A percentile compares a stretch with the other conserved stretches of the same genome.
Evolutionary conservation across 2,329 filamentous ascomycete genomes (phyloP).

Genomic region (Neospermospora avenae): DNA sequence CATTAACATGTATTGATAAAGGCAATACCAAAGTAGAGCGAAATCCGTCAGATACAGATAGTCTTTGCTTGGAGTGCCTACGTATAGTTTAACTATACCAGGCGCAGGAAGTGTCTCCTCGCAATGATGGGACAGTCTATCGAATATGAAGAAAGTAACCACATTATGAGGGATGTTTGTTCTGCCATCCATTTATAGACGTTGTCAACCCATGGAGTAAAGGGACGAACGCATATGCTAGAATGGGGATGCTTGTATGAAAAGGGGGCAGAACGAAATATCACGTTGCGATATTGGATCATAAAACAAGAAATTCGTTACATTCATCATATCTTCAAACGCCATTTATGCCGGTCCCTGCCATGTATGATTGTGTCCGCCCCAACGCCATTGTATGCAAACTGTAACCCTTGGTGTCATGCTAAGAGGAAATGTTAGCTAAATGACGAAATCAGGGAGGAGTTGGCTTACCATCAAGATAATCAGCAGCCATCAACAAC

Average conservation of each 20-base stretch:
- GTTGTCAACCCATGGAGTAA: conserved; percentile 31
- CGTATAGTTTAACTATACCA: background rate
- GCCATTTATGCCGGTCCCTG: background rate
- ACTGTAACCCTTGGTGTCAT: conserved; percentile 6
- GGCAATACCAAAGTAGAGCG: background rate
- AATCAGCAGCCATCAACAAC: conserved; percentile 74
- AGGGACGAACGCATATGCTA: conserved; percentile 38
- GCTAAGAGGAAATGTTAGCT: conserved; percentile 10
- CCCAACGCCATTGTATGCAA: conserved; percentile 17
- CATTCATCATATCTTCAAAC: conserved; percentile 7
- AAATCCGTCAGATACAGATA: background rate
- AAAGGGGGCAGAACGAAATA: background rate
- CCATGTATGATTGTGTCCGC: background rate
- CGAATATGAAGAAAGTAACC: conserved; percentile 23
- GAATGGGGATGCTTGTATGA: conserved; percentile 28
- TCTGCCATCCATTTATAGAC: conserved; percentile 38
- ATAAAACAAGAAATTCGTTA: background rate
- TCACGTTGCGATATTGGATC: background rate
- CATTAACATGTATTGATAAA: too few species aligned
- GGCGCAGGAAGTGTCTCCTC: conserved; percentile 22
- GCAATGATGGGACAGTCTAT: conserved; percentile 24
- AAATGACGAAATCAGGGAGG: background rate
- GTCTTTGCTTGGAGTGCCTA: background rate
- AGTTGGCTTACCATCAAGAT: conserved; percentile 55
- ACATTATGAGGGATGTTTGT: conserved; percentile 29